Evolutionary conservation across 306 rosid genomes (phyloP).

Genomic region (Pyrus betulifolia): DNA sequence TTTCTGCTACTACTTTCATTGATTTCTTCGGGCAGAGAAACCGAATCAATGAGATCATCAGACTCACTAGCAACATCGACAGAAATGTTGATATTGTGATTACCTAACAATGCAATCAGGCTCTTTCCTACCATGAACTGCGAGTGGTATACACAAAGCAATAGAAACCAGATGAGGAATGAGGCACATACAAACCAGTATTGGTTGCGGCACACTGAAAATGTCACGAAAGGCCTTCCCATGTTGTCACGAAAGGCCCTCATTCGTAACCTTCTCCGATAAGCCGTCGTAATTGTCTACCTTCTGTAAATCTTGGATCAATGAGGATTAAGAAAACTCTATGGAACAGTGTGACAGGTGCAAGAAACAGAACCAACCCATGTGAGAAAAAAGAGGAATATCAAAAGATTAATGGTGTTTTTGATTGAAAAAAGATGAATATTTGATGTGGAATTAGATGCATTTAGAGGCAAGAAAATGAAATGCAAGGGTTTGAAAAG

Average conservation of each 20-base stretch:
- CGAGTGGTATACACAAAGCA: conserved; percentile 11
- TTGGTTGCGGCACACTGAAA: background rate
- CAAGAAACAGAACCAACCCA: background rate
- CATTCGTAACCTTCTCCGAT: background rate
- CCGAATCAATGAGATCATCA: background rate
- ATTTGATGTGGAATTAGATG: background rate
- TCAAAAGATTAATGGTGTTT: background rate
- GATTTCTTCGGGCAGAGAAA: background rate
- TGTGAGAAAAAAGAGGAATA: background rate
- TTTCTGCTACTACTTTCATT: background rate
- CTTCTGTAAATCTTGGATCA: background rate
- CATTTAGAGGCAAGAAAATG: background rate
- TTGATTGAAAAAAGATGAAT: background rate
- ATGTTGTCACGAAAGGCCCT: conserved; percentile 8
- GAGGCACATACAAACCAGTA: conserved; percentile 23
- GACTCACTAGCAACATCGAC: background rate
- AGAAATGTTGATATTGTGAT: background rate
- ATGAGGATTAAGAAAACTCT: background rate
- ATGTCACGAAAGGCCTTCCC: conserved; percentile 7
- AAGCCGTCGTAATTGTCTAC: background rate
- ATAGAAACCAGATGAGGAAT: conserved; percentile 21
- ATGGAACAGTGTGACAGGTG: background rate
- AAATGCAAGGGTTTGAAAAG: background rate
- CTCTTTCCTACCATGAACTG: background rate
- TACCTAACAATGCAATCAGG: background rate